Conservation (phyloP, 1,139 yeast species). For the Magnusiomyces tetraspermus region DNA sequence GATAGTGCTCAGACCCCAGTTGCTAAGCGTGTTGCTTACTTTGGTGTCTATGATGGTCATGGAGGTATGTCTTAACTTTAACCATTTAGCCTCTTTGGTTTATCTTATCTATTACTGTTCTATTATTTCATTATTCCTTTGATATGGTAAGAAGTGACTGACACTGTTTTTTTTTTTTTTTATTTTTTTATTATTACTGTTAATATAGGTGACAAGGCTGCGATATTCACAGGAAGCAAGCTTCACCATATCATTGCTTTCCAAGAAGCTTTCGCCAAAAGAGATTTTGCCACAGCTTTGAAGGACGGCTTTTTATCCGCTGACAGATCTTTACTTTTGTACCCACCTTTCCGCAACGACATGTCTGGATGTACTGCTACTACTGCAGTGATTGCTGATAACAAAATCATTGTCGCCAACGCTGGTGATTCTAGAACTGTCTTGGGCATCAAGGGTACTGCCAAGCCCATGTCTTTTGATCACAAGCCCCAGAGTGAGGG, state of each 20-base stretch:
- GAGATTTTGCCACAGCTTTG: constrained; percentile 62
- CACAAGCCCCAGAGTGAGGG: constrained; percentile 95
- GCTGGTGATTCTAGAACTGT: constrained; percentile 97
- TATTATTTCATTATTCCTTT: no score
- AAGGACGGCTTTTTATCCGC: constrained; percentile 79
- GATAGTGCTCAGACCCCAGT: constrained; percentile 6
- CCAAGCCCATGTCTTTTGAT: constrained; percentile 87
- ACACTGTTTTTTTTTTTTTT: background rate
- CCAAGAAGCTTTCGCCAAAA: constrained; percentile 48
- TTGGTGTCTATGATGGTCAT: constrained; percentile 95
- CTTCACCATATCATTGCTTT: constrained; percentile 60
- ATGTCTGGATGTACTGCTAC: constrained; percentile 98
- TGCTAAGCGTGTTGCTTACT: constrained; percentile 57
- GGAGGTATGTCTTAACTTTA: constrained; percentile 46
- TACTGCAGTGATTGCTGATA: constrained; percentile 59
- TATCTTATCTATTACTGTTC: background rate
- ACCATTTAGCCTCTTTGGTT: background rate
- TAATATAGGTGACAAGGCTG: constrained; percentile 60
- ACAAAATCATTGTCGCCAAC: constrained; percentile 51
- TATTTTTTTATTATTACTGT: background rate
- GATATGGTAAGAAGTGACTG: no score
- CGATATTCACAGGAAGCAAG: constrained; percentile 75
- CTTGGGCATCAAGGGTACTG: constrained; percentile 71
- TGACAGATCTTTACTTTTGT: constrained; percentile 71
- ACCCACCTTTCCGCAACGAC: constrained; percentile 52